phyloP scores from a whole-genome alignment of 129 eudicot genomes.

The Solidago caesia region DNA sequence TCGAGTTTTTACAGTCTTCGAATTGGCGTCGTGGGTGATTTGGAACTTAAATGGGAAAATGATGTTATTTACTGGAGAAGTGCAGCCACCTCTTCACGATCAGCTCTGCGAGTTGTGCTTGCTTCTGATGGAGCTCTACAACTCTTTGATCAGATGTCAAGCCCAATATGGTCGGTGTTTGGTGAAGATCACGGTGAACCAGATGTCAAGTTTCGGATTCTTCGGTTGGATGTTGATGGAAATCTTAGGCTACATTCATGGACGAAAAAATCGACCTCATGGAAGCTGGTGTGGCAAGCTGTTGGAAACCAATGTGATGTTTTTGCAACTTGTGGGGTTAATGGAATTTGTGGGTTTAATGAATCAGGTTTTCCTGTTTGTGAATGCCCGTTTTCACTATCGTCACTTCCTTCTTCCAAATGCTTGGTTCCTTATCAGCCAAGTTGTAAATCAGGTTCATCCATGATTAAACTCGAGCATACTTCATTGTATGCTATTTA shows the following conservation, averaged over 20 bases:
- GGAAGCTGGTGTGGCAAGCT: slow-evolving; percentile 71
- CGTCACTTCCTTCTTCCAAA: slow-evolving; percentile 33
- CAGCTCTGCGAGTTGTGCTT: slow-evolving; percentile 37
- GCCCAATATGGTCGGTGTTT: slow-evolving; percentile 53
- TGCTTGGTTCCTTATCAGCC: slow-evolving; percentile 59
- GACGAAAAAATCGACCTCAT: slow-evolving; percentile 45
- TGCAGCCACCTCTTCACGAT: slow-evolving; percentile 23
- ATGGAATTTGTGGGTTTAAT: slow-evolving; percentile 52
- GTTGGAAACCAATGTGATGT: slow-evolving; percentile 61
- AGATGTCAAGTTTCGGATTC: slow-evolving; percentile 51
- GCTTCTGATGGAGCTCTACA: slow-evolving; percentile 51
- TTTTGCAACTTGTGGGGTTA: slow-evolving; percentile 58
- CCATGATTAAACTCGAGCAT: slow-evolving; percentile 44
- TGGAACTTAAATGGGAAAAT: slow-evolving; percentile 65
- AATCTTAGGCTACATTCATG: slow-evolving; percentile 64
- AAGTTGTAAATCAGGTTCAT: slow-evolving; percentile 51
- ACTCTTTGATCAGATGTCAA: slow-evolving; percentile 46
- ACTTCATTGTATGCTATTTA: slow-evolving; percentile 55
- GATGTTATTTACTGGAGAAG: slow-evolving; percentile 51
- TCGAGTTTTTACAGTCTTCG: slow-evolving; percentile 65
- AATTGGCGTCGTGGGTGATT: slow-evolving; percentile 39
- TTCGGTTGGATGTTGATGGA: slow-evolving; percentile 63
- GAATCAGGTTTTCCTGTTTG: slow-evolving; percentile 46
- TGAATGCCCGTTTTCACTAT: slow-evolving; percentile 47
- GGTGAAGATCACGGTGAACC: slow-evolving; percentile 57